Base-by-base conservation (phyloP, 1,284 basidiomycete genomes). In the Cutaneotrichosporon mucoides region DNA sequence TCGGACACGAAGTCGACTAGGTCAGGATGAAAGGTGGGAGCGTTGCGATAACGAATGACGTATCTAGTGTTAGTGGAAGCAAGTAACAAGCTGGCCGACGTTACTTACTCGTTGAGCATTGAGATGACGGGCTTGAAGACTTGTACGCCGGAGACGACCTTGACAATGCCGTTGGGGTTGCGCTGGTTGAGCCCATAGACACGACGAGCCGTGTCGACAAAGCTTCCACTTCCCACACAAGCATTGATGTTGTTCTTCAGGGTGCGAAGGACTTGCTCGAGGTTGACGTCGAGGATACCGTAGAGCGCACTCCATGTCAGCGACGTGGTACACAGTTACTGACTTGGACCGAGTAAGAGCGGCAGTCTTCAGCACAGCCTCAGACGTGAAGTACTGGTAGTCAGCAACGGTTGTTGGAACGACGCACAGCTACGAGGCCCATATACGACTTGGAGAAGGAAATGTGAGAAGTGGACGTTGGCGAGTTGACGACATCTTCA, bases 381-480 rank as follows among this genome's bases (percentile, higher is more conserved):
- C 82, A 1, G 85, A 87, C 0, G 86, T 81, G 35, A 86, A 73
- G 64, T 86, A 87, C 85, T 88, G 54, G 1, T 53, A 37, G 4
- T 16, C 43, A 43, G 46, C 24, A 1, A 55, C 16, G 34, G n/a
- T n/a, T n/a, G 9, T 5, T 59, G 47, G 6, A 24, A 13, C n/a
- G n/a, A 61, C 80, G 43, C 65, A 87, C 86, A 55, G 82, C 80
- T 16, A 88, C 73, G 11, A 88, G 62, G 0, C 83, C 84, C 11
- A 88, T 71, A 60, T 83, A 82, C 0, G 82, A 84, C 16, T 80
- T 75, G 64, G 87, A 86, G 59, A 88, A 88, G 0, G 86, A 87
- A 15, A 88, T 75, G 0, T 69, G 67, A 0, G 69, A 68, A 0
- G 65, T 64, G 48, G 59, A 72, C 34, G 67, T 74, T 34, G 74